Evolutionary conservation across 1,139 yeast genomes (phyloP).

Genomic region (Suhomyces coccinellae): DNA sequence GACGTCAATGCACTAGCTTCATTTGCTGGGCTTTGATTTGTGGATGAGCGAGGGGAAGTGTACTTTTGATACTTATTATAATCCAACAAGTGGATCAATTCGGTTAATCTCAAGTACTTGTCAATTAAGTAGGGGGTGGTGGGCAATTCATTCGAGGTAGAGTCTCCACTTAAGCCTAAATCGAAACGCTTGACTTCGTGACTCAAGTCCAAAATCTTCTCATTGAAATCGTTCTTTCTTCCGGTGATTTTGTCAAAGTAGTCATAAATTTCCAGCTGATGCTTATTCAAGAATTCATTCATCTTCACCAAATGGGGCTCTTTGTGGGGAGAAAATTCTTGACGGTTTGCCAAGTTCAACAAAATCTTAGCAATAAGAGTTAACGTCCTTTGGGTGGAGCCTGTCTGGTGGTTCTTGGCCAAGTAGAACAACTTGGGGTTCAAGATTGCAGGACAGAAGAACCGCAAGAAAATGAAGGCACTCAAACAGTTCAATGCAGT

Average conservation of each 20-base stretch:
- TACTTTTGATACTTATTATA: constrained; percentile 15
- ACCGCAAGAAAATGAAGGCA: constrained; percentile 81
- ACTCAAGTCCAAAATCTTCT: constrained; percentile 57
- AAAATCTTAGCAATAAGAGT: constrained; percentile 82
- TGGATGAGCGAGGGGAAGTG: constrained; percentile 6
- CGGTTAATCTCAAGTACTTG: constrained; percentile 60
- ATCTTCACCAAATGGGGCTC: constrained; percentile 77
- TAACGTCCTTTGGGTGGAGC: constrained; percentile 70
- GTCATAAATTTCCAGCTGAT: constrained; percentile 57
- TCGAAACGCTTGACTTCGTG: constrained; percentile 56
- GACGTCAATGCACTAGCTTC: constrained; percentile 13
- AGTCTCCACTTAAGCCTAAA: constrained; percentile 46
- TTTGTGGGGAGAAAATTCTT: constrained; percentile 67
- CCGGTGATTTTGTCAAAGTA: constrained; percentile 77
- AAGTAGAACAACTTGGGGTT: constrained; percentile 84
- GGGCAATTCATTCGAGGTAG: constrained; percentile 57
- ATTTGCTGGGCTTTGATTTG: constrained; percentile 12
- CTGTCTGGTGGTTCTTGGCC: constrained; percentile 68
- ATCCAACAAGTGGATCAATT: constrained; percentile 50
- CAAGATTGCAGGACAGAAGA: constrained; percentile 87
- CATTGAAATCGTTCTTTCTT: constrained; percentile 64
- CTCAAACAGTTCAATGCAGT: constrained; percentile 71
- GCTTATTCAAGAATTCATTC: constrained; percentile 64
- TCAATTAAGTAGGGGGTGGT: constrained; percentile 70
- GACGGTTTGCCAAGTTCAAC: constrained; percentile 77